Conservation (phyloP, 768 basidiomycete genomes). For the Boletus rex-veris region DNA sequence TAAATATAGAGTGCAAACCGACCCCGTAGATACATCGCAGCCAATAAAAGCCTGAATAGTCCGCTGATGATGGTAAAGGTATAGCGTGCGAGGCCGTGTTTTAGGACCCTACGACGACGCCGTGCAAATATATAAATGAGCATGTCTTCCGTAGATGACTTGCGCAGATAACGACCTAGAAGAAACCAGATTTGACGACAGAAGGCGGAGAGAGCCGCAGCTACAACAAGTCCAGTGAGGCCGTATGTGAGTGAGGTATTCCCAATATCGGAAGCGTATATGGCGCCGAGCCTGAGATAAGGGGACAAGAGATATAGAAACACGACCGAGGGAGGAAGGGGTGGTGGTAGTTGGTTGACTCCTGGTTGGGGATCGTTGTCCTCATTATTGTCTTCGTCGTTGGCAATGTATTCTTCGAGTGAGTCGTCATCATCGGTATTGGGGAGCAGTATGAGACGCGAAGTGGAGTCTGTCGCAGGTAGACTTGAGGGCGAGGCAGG, state of each 20-base stretch:
- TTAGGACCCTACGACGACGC: conserved; percentile 48
- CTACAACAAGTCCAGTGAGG: conserved; percentile 47
- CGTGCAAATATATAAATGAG: conserved; percentile 58
- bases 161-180: conserved; percentile 67
- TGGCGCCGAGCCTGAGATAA: conserved; percentile 67
- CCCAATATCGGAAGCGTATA: conserved; percentile 49
- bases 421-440: conserved; percentile 43
- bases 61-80: conserved; percentile 45
- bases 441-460: conserved; percentile 64
- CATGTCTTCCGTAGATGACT: conserved; percentile 63
- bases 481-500: neutral
- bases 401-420: conserved; percentile 36
- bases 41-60: conserved; percentile 46
- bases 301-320: conserved; percentile 70
- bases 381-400: conserved; percentile 42
- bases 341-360: conserved; percentile 30
- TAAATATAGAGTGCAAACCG: conserved; percentile 25
- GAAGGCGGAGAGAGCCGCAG: conserved; percentile 57
- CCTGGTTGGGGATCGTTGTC: conserved; percentile 19
- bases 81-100: conserved; percentile 41
- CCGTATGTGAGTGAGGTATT: conserved; percentile 46
- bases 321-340: conserved; percentile 53
- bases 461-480: conserved; percentile 30
- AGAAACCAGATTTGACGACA: conserved; percentile 73
- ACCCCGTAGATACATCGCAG: conserved; percentile 67